phyloP scores from a whole-genome alignment of 1,284 basidiomycete species.

The Leccinum subrobustum region DNA sequence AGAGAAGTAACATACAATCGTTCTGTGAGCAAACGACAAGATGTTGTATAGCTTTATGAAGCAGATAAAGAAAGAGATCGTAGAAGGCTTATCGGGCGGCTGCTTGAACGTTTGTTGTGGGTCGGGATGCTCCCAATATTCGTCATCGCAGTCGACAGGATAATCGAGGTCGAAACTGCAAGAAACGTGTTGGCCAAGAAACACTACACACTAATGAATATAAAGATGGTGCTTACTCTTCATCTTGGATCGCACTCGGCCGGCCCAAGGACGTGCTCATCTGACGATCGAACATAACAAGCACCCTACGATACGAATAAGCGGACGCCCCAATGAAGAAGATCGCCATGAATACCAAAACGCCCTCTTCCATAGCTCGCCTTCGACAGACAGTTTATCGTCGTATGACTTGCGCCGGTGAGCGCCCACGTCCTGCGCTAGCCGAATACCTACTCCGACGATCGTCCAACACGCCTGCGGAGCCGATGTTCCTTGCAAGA shows the following conservation, averaged over 20 bases:
- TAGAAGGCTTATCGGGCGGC: conserved; percentile 55
- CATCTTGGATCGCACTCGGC: conserved; percentile 81
- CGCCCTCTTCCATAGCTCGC: conserved; percentile 74
- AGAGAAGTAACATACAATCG: conserved; percentile 49
- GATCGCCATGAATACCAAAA: conserved; percentile 59
- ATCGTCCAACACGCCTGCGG: conserved; percentile 74
- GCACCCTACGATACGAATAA: conserved; percentile 43
- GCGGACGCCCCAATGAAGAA: background rate
- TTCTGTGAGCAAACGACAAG: conserved; percentile 61
- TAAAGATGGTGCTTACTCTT: conserved; percentile 57
- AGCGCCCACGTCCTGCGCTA: conserved; percentile 70
- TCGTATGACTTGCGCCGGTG: conserved; percentile 50
- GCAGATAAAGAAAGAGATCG: conserved; percentile 54
- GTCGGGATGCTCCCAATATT: conserved; percentile 67
- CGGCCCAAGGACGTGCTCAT: conserved; percentile 74
- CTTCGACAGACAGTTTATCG: conserved; percentile 44
- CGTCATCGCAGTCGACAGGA: conserved; percentile 73
- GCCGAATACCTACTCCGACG: conserved; percentile 66
- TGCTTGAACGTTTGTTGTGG: conserved; percentile 52
- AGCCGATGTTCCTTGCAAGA: conserved; percentile 58
- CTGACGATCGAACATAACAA: conserved; percentile 62
- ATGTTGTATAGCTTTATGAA: conserved; percentile 65
- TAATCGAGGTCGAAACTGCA: conserved; percentile 71
- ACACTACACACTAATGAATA: background rate
- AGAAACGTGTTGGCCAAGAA: background rate